phyloP scores from a whole-genome alignment of 1,139 yeast genomes.

The Geotrichum carabidarum region DNA sequence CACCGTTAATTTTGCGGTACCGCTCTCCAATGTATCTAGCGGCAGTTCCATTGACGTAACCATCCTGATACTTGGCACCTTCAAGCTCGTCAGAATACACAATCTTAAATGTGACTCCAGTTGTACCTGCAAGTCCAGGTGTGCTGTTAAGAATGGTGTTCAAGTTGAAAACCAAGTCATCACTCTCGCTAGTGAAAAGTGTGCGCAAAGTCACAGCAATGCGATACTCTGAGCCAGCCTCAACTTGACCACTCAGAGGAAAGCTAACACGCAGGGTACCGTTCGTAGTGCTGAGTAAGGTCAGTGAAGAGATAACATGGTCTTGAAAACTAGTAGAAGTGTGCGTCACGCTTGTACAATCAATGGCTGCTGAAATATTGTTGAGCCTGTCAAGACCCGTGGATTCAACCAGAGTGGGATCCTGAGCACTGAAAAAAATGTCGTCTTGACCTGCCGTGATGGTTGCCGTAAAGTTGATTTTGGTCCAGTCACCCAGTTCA shows the following conservation, averaged over 20 bases:
- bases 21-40: neutral
- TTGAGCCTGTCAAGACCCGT: neutral
- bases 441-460: neutral
- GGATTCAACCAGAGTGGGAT: neutral
- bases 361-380: neutral
- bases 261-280: constrained; percentile 1
- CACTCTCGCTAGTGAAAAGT: neutral
- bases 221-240: constrained; percentile 3
- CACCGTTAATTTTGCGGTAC: constrained; percentile 9
- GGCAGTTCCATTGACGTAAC: neutral
- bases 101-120: constrained; percentile 5
- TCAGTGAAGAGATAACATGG: neutral
- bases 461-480: constrained; percentile 6
- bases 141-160: constrained; percentile 6
- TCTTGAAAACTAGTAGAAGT: neutral
- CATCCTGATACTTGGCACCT: neutral
- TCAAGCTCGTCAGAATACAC: neutral
- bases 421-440: neutral
- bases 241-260: constrained; percentile 6
- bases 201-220: constrained; percentile 2
- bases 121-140: constrained; percentile 2
- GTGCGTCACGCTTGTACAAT: neutral
- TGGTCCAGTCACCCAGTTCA: constrained; percentile 1
- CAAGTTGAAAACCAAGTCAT: constrained; percentile 7
- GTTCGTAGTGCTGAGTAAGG: neutral